phyloP scores from a whole-genome alignment of 495 filamentous ascomycete species.

The Articulospora tetracladia region DNA sequence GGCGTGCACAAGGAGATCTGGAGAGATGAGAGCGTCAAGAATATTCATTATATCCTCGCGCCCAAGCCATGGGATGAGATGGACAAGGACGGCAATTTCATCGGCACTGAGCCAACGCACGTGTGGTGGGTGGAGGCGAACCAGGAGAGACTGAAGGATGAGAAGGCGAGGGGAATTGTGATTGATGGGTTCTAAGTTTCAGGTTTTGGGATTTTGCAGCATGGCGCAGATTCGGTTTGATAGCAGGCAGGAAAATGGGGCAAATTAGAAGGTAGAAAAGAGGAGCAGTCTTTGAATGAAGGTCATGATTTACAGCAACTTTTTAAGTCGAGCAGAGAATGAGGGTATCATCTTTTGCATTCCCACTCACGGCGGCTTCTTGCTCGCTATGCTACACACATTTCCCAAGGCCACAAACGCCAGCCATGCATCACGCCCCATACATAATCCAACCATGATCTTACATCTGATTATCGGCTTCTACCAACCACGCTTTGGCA shows the following conservation, averaged over 20 bases:
- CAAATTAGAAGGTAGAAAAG: not conserved
- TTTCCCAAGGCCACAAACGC: slow-evolving; percentile 9
- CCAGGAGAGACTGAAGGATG: slow-evolving; percentile 37
- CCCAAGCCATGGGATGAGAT: slow-evolving; percentile 80
- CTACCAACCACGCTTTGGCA: slow-evolving; percentile 56
- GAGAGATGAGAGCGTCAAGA: slow-evolving; percentile 72
- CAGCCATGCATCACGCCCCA: not conserved
- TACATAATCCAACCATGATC: not conserved
- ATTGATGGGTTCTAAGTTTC: slow-evolving; percentile 24
- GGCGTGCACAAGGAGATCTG: slow-evolving; percentile 70
- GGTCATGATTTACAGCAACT: too few relatives aligned
- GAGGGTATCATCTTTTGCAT: slow-evolving; percentile 17
- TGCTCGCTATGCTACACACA: not conserved
- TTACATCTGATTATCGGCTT: slow-evolving; percentile 40
- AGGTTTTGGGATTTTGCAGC: not conserved
- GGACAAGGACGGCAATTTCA: slow-evolving; percentile 34
- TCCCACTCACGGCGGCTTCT: not conserved
- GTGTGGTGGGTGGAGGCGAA: slow-evolving; percentile 65
- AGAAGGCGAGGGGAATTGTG: slow-evolving; percentile 23
- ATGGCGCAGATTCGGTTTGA: not conserved
- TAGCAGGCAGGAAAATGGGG: not conserved
- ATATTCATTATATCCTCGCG: slow-evolving; percentile 74
- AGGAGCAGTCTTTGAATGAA: not conserved
- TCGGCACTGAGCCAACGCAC: slow-evolving; percentile 47
- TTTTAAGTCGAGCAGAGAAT: too few relatives aligned